Conservation (phyloP, 1,284 basidiomycete species). For the Heliocybe sulcata region DNA sequence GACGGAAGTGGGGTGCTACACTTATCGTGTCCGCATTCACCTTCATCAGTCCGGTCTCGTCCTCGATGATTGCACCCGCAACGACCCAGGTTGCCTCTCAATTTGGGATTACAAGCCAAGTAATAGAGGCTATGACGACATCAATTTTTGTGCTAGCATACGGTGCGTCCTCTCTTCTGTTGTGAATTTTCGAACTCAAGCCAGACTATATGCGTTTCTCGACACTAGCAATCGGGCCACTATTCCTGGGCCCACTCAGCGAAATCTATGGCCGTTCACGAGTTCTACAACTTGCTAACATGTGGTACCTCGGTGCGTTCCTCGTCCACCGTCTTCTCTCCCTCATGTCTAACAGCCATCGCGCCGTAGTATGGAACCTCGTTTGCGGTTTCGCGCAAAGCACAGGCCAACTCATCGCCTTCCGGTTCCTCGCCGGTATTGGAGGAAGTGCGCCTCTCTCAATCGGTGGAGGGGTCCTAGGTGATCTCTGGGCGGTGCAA, state of each 20-base stretch:
- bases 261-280: conserved; percentile 38
- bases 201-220: background rate
- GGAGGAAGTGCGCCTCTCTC: conserved; percentile 59
- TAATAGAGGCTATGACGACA: conserved; percentile 50
- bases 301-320: conserved; percentile 50
- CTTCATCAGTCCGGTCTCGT: conserved; percentile 60
- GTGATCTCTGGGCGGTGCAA: conserved; percentile 39
- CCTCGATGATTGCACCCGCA: conserved; percentile 71
- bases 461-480: conserved; percentile 39
- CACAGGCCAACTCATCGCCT: conserved; percentile 49
- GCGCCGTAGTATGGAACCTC: conserved; percentile 49
- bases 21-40: conserved; percentile 56
- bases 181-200: too few relatives aligned
- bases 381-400: conserved; percentile 61
- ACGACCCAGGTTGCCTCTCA: conserved; percentile 41
- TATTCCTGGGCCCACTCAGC: conserved; percentile 47
- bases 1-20: conserved; percentile 57
- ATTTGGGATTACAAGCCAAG: conserved; percentile 46
- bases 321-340: background rate
- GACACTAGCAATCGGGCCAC: conserved; percentile 37
- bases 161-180: conserved; percentile 25
- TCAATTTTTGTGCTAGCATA: conserved; percentile 67
- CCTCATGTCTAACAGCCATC: background rate
- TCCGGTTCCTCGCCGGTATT: conserved; percentile 58
- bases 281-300: conserved; percentile 43